Evolutionary conservation across 208 protist genomes (phyloP).

Genomic region (Leishmania tarentolae): DNA sequence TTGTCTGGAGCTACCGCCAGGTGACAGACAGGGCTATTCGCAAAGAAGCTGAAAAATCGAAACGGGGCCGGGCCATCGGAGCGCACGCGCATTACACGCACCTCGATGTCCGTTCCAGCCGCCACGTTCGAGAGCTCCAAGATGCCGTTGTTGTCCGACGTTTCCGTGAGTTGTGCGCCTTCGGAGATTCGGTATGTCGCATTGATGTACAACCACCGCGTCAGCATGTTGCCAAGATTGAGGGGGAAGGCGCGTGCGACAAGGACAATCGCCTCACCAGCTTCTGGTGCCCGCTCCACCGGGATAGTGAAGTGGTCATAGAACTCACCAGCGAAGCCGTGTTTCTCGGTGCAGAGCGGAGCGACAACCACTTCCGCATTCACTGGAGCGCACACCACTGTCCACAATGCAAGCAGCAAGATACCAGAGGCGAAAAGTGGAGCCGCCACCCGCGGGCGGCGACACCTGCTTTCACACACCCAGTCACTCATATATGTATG

Average conservation of each 20-base stretch:
- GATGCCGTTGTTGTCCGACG: constrained; percentile 66
- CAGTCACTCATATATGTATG: background rate
- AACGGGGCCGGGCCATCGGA: constrained; percentile 71
- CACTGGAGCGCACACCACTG: background rate
- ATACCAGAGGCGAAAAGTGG: background rate
- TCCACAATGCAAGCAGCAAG: background rate
- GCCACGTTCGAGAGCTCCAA: constrained; percentile 55
- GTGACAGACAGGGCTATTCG: constrained; percentile 70
- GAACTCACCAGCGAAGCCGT: constrained; percentile 75
- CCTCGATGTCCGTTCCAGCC: constrained; percentile 50
- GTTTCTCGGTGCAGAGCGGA: constrained; percentile 62
- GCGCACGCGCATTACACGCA: constrained; percentile 54
- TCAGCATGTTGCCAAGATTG: constrained; percentile 27
- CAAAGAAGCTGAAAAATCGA: constrained; percentile 76
- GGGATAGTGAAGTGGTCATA: constrained; percentile 63
- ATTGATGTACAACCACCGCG: constrained; percentile 64
- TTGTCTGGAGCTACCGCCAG: constrained; percentile 56
- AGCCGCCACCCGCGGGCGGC: background rate
- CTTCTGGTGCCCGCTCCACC: constrained; percentile 36
- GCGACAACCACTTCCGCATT: background rate
- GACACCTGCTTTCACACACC: background rate
- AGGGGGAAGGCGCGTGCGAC: constrained; percentile 53
- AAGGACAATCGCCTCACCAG: constrained; percentile 60
- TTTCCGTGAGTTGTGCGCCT: constrained; percentile 29
- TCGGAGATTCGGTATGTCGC: constrained; percentile 51